Base-by-base conservation (phyloP, 306 rosid species). In the Inga oerstediana region DNA sequence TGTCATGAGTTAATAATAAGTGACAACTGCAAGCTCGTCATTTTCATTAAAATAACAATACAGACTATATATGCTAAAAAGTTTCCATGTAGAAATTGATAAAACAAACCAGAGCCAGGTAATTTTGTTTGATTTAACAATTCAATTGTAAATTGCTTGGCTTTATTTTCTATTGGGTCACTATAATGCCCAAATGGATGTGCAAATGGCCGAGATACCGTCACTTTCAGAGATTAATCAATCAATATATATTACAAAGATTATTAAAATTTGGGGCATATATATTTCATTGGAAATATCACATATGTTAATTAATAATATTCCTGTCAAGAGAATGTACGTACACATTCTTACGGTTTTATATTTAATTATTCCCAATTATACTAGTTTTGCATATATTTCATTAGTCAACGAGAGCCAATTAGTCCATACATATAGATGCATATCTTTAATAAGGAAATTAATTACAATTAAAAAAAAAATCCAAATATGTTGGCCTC, bases 391-490 rank as follows among this genome's bases (percentile, higher is more conserved):
- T 15, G 19, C 56, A 14, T 15, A 15, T 49, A 49, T 49, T 58
- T 54, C 20, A 54, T 20, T 20, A 20, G 62, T 54, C 62, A 54
- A 19, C 62, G 62, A 17, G 24, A 13, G 52, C 52, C 24, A 8
- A 54, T 54, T 2, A 7, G 24, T 17, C 22, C 19, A 54, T 13
- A 3, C 66, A 2, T 5, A 22, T 8, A n/a, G 66, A 59, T 58
- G 62, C 8, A 56, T 39, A 39, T 7, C 72, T 39, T 79, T 27
- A 83, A 39, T 39, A 39, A 39, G 43, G 43, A 39, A 48, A 48
- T 68, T 65, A 30, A 85, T 82, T 54, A 62, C 77, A 79, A 85
- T 80, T 54, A 67, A 82, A 79, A 39, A 79, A 39, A 88, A 80
- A 79, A 69, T 76, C 32, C 39, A 37, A 46, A 27, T 37, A 37